These are phyloP conservation scores for Pythium phragmitis DNA, from an alignment of 352 stramenopile genomes.

Conservation along the genomic window DNA sequence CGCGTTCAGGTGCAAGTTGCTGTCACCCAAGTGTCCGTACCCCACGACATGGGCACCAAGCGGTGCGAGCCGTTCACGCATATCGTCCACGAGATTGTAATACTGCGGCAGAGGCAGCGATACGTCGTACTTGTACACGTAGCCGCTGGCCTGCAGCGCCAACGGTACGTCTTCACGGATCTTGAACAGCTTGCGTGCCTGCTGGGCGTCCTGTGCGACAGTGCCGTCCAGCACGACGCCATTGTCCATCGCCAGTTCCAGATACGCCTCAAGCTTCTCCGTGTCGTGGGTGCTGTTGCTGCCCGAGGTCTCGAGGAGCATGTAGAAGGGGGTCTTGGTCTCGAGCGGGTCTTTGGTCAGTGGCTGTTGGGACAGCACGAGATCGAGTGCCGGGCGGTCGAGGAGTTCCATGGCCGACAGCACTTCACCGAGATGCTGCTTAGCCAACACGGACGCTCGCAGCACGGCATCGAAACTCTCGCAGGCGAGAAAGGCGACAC, in stretches of 20 bases:
- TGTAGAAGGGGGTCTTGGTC: constrained; percentile 80
- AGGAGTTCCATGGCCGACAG: constrained; percentile 96
- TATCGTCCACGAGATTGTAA: constrained; percentile 88
- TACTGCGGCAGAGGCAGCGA: constrained; percentile 92
- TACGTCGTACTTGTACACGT: constrained; percentile 98
- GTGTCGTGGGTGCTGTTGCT: constrained; percentile 90
- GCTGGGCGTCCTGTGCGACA: constrained; percentile 90
- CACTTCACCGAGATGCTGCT: constrained; percentile 91
- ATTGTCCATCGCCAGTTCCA: constrained; percentile 72
- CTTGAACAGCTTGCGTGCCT: constrained; percentile 92
- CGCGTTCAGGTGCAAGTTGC: constrained; percentile 97
- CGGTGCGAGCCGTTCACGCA: constrained; percentile 46
- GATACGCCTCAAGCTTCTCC: constrained; percentile 88
- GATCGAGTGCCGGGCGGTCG: constrained; percentile 88
- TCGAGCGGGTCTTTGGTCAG: constrained; percentile 70
- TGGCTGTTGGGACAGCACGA: constrained; percentile 77
- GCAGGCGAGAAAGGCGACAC: constrained; percentile 92
- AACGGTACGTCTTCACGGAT: constrained; percentile 95
- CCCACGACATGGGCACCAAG: constrained; percentile 67
- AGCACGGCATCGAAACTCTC: constrained; percentile 86
- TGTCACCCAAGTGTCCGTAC: constrained; percentile 96
- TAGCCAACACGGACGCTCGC: constrained; percentile 78
- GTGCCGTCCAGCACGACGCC: constrained; percentile 89
- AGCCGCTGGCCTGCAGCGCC: constrained; percentile 79
- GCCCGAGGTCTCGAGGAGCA: constrained; percentile 97